Evolutionary conservation across 2,329 filamentous ascomycete species (phyloP), one percentile per base, ranked within the genome.

Genomic region (Leptographium radiaticola): DNA sequence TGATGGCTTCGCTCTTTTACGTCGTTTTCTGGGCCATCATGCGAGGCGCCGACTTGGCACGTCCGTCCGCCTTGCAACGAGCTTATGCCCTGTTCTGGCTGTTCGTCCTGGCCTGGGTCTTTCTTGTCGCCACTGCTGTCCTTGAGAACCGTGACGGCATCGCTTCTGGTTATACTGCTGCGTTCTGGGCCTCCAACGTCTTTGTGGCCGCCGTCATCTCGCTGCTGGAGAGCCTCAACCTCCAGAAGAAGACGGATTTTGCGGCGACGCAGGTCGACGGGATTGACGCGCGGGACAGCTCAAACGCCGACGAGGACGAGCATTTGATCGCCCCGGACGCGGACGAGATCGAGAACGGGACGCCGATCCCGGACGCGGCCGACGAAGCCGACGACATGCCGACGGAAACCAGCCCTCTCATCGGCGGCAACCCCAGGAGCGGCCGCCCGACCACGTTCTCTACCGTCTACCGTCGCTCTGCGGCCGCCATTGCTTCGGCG

Each of bases 21-120:
- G 83, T 86, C 56, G 67, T 84, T 20, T 83, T 89, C 47, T 97
- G 91, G 91, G 84, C 89, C 58, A 75, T 94, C 39, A 82, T 89
- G 62, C 80, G 84, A 18, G 83, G 87, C 2, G 86, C 88, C 16
- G 85, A 89, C 62, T 86, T 84, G 57, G 80, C 86, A 49, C 80
- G 91, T 15, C 91, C 93, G 2, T 93, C 87, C 18, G 91, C 91
- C 5, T 79, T 97, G 8, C 87, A 94, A 55, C 80, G 91, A 20
- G 79, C 84, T 6, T 96, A 93, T 66, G 77, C 80, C 51, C 75
- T 90, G 46, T 77, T 94, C 11, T 97, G 93, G 90, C 75, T 95
- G 47, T 96, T 90, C 65, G 65, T 80, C 36, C 67, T 89, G 0
- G 79, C 81, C 42, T 97, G 90, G 83, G 69, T 78, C 2, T 62